Evolutionary conservation across 768 basidiomycete genomes (phyloP).

Genomic region (Psilocybe sp.): DNA sequence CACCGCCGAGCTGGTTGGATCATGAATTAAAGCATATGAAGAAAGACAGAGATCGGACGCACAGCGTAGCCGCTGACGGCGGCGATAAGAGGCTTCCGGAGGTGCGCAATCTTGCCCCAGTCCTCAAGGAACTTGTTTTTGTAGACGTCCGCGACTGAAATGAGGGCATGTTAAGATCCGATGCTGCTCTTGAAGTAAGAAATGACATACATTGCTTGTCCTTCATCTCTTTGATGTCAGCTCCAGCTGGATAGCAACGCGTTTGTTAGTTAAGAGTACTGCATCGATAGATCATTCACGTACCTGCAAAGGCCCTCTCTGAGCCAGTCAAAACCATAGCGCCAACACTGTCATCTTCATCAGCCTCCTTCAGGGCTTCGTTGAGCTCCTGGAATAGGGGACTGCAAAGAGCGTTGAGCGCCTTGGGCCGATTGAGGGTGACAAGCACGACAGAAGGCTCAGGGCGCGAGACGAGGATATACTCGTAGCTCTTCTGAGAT

Average conservation of each 20-base stretch:
- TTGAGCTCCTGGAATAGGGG: slow-evolving; percentile 84
- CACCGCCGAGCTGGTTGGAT: slow-evolving; percentile 79
- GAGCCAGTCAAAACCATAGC: slow-evolving; percentile 93
- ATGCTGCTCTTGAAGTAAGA: background rate
- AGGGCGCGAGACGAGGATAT: slow-evolving; percentile 69
- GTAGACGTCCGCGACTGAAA: slow-evolving; percentile 80
- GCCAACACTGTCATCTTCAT: slow-evolving; percentile 67
- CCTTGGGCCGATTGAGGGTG: slow-evolving; percentile 86
- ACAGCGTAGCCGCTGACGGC: slow-evolving; percentile 95
- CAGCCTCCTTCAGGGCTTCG: slow-evolving; percentile 66
- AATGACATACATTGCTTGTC: slow-evolving; percentile 77
- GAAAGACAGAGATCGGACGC: slow-evolving; percentile 21
- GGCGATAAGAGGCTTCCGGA: slow-evolving; percentile 93
- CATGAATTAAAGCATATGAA: background rate
- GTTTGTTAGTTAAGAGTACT: background rate
- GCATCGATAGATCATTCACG: slow-evolving; percentile 20
- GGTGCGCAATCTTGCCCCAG: slow-evolving; percentile 71
- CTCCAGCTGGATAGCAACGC: slow-evolving; percentile 61
- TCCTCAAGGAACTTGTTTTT: slow-evolving; percentile 79
- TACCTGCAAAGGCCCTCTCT: slow-evolving; percentile 91
- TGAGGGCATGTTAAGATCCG: background rate
- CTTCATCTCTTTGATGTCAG: slow-evolving; percentile 99
- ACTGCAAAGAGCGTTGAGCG: slow-evolving; percentile 82
- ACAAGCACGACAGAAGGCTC: slow-evolving; percentile 72
- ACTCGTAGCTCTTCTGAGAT: slow-evolving; percentile 38